Percentiles rank a stretch among this genome's conserved stretches.
These are phyloP conservation scores for Aspergillus panamensis DNA, from an alignment of 495 filamentous ascomycete genomes.

Conservation along the genomic window DNA sequence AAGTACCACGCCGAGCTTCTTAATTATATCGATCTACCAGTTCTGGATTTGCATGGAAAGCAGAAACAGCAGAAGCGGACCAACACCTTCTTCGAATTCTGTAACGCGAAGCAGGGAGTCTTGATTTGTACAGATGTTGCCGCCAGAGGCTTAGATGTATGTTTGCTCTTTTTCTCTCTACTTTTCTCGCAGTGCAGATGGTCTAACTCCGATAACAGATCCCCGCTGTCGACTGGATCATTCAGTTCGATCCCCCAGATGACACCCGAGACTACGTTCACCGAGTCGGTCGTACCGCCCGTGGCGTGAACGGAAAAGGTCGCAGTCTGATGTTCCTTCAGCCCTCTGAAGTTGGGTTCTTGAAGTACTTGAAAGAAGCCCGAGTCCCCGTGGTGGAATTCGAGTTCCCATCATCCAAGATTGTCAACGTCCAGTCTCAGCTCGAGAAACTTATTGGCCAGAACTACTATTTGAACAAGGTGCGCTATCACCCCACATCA, in stretches of 20 bases:
- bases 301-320: slow-evolving; percentile 80
- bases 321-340: slow-evolving; percentile 86
- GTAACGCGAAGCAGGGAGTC: slow-evolving; percentile 85
- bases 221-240: slow-evolving; percentile 89
- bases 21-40: slow-evolving; percentile 94
- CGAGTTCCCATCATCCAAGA: slow-evolving; percentile 87
- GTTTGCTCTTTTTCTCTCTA: slow-evolving; percentile 22
- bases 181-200: neutral
- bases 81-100: slow-evolving; percentile 98
- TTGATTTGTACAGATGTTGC: slow-evolving; percentile 97
- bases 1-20: slow-evolving; percentile 92
- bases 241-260: slow-evolving; percentile 93
- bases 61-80: slow-evolving; percentile 97
- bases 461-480: slow-evolving; percentile 96
- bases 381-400: slow-evolving; percentile 93
- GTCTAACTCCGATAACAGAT: slow-evolving; percentile 49
- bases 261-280: slow-evolving; percentile 94
- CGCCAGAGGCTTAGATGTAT: slow-evolving; percentile 83
- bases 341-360: slow-evolving; percentile 87
- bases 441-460: slow-evolving; percentile 86
- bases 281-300: slow-evolving; percentile 90
- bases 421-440: slow-evolving; percentile 91
- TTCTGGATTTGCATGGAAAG: slow-evolving; percentile 75
- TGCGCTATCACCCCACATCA: slow-evolving; percentile 23
- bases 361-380: slow-evolving; percentile 87